Evolutionary conservation across 176 grass and related monocot species (phyloP).

Genomic region (Pontederia crassipes): DNA sequence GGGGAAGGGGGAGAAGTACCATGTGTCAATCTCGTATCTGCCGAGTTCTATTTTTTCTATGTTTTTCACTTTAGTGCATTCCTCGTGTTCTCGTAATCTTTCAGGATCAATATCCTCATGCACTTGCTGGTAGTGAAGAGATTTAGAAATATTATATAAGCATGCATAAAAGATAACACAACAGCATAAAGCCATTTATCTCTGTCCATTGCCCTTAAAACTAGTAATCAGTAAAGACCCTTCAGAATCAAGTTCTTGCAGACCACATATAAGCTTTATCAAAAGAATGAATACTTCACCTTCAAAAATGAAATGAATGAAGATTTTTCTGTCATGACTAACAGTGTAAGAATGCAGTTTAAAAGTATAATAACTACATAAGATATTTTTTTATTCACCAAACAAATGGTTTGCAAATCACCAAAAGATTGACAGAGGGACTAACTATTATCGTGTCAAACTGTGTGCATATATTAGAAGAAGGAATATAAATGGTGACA

Average conservation of each 20-base stretch:
- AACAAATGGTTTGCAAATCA: too few relatives aligned
- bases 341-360: too few relatives aligned
- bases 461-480: too few relatives aligned
- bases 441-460: too few relatives aligned
- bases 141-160: not conserved
- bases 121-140: slow-evolving; percentile 43
- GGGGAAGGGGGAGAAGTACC: slow-evolving; percentile 99
- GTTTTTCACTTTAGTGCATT: slow-evolving; percentile 99
- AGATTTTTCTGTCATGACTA: too few relatives aligned
- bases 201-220: not conserved
- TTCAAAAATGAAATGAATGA: not conserved
- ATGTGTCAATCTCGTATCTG: slow-evolving; percentile 96
- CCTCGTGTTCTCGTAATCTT: slow-evolving; percentile 91
- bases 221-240: not conserved
- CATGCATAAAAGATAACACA: not conserved
- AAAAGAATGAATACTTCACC: not conserved
- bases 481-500: too few relatives aligned
- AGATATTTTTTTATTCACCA: too few relatives aligned
- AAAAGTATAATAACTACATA: too few relatives aligned
- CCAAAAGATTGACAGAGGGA: too few relatives aligned
- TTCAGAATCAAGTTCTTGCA: too few relatives aligned
- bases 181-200: not conserved
- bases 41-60: slow-evolving; percentile 97
- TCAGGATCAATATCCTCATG: slow-evolving; percentile 95
- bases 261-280: not conserved